Evolutionary conservation across 139 green algal genomes (phyloP).

Genomic region (Picochlorum sp.): DNA sequence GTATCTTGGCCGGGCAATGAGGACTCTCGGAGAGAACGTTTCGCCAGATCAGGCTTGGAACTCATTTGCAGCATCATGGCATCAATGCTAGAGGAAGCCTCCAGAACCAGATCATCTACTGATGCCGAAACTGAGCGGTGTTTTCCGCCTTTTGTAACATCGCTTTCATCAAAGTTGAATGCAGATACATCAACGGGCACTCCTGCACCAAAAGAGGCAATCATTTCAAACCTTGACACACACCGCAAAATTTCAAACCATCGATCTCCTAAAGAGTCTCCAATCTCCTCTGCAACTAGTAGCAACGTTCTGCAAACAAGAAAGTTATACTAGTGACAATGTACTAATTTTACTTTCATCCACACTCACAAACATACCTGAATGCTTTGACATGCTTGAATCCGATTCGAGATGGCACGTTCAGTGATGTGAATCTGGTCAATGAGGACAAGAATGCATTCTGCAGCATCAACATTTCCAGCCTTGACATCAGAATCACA

Average conservation of each 20-base stretch:
- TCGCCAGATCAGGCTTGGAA: not conserved
- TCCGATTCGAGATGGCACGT: conserved; percentile 57
- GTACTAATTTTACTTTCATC: not conserved
- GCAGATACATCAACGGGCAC: conserved; percentile 74
- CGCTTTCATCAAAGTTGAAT: conserved; percentile 42
- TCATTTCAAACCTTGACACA: conserved; percentile 86
- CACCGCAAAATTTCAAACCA: conserved; percentile 90
- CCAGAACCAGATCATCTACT: not conserved
- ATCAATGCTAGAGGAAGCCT: conserved; percentile 20
- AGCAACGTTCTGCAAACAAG: conserved; percentile 51
- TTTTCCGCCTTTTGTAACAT: not conserved
- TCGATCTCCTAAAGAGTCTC: conserved; percentile 61
- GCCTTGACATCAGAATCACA: conserved; percentile 52
- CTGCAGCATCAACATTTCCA: conserved; percentile 79
- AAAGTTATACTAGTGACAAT: not conserved
- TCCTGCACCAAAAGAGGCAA: conserved; percentile 77
- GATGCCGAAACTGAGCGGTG: not conserved
- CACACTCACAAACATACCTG: conserved; percentile 1
- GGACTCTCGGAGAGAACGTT: not conserved
- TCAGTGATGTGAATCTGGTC: conserved; percentile 50
- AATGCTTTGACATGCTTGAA: conserved; percentile 85
- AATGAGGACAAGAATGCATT: conserved; percentile 71
- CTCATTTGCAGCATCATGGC: conserved; percentile 34
- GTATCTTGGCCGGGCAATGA: conserved; percentile 28
- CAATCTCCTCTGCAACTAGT: conserved; percentile 55